Conservation (phyloP, 306 rosid species). For the Amphicarpaea edgeworthii region DNA sequence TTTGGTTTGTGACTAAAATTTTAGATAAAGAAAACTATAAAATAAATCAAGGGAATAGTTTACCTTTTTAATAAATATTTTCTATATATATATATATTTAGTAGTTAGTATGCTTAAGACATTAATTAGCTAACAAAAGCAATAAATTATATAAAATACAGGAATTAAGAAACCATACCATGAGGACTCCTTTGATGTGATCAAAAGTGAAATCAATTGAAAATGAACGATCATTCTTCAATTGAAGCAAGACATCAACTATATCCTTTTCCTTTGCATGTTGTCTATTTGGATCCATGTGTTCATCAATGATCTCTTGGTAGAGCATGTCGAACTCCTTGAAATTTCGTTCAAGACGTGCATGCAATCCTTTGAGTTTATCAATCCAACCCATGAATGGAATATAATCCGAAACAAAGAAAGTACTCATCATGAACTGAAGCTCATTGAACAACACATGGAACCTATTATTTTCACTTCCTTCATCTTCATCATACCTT, state of each 20-base stretch:
- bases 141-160: neutral
- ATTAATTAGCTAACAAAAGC: neutral
- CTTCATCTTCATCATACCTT: slow-evolving; percentile 35
- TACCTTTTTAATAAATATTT: too few species aligned
- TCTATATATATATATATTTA: too few species aligned
- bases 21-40: too few species aligned
- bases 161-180: neutral
- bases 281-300: slow-evolving; percentile 20
- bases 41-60: too few species aligned
- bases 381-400: slow-evolving; percentile 33
- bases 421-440: neutral
- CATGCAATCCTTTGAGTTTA: neutral
- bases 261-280: neutral
- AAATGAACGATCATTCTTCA: neutral
- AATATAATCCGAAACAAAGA: slow-evolving; percentile 15
- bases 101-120: too few species aligned
- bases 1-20: too few species aligned
- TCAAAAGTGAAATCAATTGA: neutral
- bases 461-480: slow-evolving; percentile 30
- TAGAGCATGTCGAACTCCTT: slow-evolving; percentile 4
- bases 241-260: slow-evolving; percentile 10
- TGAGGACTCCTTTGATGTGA: slow-evolving; percentile 22
- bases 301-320: slow-evolving; percentile 22
- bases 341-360: neutral
- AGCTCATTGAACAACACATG: slow-evolving; percentile 14